These are phyloP conservation scores for Epichloe aotearoae DNA, from an alignment of 2,329 filamentous ascomycete genomes.

Conservation along the genomic window DNA sequence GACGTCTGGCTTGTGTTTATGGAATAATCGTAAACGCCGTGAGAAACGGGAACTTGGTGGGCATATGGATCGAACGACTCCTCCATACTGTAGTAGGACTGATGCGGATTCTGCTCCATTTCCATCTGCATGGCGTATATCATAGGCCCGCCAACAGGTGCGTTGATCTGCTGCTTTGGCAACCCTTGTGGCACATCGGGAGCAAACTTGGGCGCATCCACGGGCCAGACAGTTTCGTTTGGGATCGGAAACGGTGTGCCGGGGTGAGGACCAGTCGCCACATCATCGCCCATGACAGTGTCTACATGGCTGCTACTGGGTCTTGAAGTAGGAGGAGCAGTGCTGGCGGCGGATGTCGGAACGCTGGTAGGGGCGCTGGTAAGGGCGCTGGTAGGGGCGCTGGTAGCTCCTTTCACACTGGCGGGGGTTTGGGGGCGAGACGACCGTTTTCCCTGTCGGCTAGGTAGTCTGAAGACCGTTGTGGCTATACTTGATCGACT, in stretches of 20 bases:
- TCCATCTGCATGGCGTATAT: conserved; percentile 19
- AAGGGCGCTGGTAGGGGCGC: conserved; percentile 1
- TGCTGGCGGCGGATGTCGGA: not conserved
- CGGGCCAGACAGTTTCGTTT: conserved; percentile 23
- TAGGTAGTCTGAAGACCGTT: conserved; percentile 19
- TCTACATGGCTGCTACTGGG: conserved; percentile 7
- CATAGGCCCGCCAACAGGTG: conserved; percentile 17
- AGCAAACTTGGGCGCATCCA: conserved; percentile 27
- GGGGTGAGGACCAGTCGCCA: conserved; percentile 23
- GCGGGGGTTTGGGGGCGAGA: conserved; percentile 23
- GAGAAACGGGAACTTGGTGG: conserved; percentile 6
- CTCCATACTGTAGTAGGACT: conserved; percentile 12
- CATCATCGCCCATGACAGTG: conserved; percentile 22
- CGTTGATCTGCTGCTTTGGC: conserved; percentile 21
- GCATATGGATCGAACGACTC: conserved; percentile 8
- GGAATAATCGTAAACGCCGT: conserved; percentile 13
- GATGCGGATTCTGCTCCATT: conserved; percentile 18
- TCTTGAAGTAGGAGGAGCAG: not conserved
- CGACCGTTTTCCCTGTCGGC: conserved; percentile 22
- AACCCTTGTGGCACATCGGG: conserved; percentile 17
- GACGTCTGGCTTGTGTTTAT: conserved; percentile 14
- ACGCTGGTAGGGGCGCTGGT: not conserved
- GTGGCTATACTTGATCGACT: conserved; percentile 16
- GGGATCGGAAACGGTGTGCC: conserved; percentile 28
- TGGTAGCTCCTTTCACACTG: conserved; percentile 7